Base-by-base conservation (phyloP, 75 land plant genomes). In the Pinus albicaulis region DNA sequence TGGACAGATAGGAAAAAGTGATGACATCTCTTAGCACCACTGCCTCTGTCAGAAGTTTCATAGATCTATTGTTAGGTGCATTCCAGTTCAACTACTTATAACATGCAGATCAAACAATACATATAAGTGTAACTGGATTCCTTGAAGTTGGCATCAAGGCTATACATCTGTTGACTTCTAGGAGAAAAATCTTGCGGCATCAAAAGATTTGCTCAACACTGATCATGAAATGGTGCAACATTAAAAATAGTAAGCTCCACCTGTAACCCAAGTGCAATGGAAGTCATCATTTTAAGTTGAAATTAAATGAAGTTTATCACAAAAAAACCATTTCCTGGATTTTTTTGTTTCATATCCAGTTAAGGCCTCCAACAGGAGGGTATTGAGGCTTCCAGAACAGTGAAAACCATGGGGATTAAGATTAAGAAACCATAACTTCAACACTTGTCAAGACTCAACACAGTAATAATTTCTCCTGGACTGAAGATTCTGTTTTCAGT, bases 371-470 rank as follows among this genome's bases (percentile, higher is more conserved):
- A 44, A 14, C 16, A 6, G 19, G 10, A 22, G 7, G 48, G 17
- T 13, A 26, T 48, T 48, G 53, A 48, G 12, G 11, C 53, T 48
- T 48, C 53, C 53, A 48, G 12, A 48, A 48, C 53, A 0, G 53
- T 48, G 12, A 48, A 11, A 48, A 48, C 2, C 53, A 48, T 48
- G 12, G 1, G 11, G 12, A 48, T 48, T 10, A 48, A 48, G 12
- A 48, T 48, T 10, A 48, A 48, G 12, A 48, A 48, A 12, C 53
- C 53, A n/a, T 24, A 26, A 26, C 57, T 48, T 73, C 74, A 23
- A 71, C 80, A 82, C 82, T 84, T 80, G 5, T 61, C 75, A 56
- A 36, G 31, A 31, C 31, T 31, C 31, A n/a, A n/a, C 65, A 69
- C 74, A 80, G 36, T 69, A 23, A 17, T 70, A 53, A 24, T 75